phyloP scores from a whole-genome alignment of 2,329 filamentous ascomycete species.

The Fusarium humuli region DNA sequence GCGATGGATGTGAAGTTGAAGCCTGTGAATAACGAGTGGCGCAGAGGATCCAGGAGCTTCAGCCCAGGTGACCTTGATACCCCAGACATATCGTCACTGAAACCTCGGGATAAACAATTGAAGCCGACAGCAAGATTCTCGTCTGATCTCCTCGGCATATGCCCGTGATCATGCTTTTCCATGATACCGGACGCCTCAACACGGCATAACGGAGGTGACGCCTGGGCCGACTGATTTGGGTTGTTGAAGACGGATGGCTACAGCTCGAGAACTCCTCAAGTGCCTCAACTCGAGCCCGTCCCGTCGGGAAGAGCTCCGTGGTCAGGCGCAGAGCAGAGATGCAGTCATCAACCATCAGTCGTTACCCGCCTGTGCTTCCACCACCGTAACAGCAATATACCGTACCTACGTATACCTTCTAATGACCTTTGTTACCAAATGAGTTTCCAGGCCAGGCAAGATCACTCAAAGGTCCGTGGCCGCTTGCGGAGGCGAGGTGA shows the following conservation, averaged over 20 bases:
- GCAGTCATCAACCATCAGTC: slow-evolving; percentile 40
- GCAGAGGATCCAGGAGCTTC: slow-evolving; percentile 22
- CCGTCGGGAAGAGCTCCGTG: slow-evolving; percentile 31
- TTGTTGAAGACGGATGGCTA: slow-evolving; percentile 18
- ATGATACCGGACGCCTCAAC: slow-evolving; percentile 37
- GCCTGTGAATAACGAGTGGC: slow-evolving; percentile 14
- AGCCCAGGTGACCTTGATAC: slow-evolving; percentile 36
- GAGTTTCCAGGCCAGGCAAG: slow-evolving; percentile 32
- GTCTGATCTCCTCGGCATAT: slow-evolving; percentile 44
- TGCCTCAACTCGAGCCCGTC: slow-evolving; percentile 34
- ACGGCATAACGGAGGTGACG: slow-evolving; percentile 25
- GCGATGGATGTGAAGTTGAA: slow-evolving; percentile 6
- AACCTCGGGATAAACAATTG: slow-evolving; percentile 34
- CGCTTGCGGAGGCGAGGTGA: slow-evolving; percentile 46
- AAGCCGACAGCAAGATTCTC: slow-evolving; percentile 30
- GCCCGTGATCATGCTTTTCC: slow-evolving; percentile 41
- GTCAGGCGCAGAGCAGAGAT: slow-evolving; percentile 43
- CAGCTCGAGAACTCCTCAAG: slow-evolving; percentile 12
- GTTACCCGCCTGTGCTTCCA: slow-evolving; percentile 38
- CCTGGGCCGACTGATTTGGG: slow-evolving; percentile 22
- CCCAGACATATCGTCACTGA: slow-evolving; percentile 38
- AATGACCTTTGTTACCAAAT: slow-evolving; percentile 21
- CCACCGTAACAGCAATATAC: not conserved
- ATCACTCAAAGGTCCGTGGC: slow-evolving; percentile 37
- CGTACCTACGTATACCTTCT: not conserved